These are phyloP conservation scores for Cyclotella atomus DNA, from an alignment of 108 stramenopile species.

Conservation along the genomic window DNA sequence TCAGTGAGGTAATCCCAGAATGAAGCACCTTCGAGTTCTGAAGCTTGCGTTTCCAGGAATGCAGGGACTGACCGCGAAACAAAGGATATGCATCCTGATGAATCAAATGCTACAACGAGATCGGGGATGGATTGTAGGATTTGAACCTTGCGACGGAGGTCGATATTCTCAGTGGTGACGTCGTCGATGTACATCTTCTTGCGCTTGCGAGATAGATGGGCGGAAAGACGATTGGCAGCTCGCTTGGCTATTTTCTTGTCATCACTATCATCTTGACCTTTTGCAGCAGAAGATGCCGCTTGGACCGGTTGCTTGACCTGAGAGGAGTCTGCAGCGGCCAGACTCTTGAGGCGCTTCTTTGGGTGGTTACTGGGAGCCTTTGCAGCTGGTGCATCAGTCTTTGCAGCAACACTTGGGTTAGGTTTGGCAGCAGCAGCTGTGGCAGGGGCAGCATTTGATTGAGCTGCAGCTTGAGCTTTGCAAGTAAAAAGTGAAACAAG, in stretches of 20 bases:
- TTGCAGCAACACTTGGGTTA: not conserved
- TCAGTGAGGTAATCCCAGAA: slow-evolving; percentile 80
- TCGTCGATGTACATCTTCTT: slow-evolving; percentile 96
- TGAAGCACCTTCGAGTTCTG: slow-evolving; percentile 69
- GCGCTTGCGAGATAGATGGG: slow-evolving; percentile 91
- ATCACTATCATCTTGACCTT: slow-evolving; percentile 49
- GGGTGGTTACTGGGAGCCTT: not conserved
- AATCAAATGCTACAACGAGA: slow-evolving; percentile 86
- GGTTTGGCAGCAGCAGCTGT: not conserved
- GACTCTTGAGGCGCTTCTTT: not conserved
- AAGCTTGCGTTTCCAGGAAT: slow-evolving; percentile 54
- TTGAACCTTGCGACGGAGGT: slow-evolving; percentile 78
- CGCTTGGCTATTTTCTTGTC: slow-evolving; percentile 81
- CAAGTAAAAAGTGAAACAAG: not conserved
- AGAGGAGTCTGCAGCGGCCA: no score
- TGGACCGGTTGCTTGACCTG: no score
- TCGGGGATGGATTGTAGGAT: slow-evolving; percentile 85
- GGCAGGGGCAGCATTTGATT: slow-evolving; percentile 2
- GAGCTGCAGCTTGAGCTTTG: no score
- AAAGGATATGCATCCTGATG: slow-evolving; percentile 75
- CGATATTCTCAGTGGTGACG: slow-evolving; percentile 86
- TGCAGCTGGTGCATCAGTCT: not conserved
- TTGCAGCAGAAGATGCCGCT: no score
- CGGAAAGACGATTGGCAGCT: slow-evolving; percentile 88
- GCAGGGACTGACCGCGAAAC: slow-evolving; percentile 69